Evolutionary conservation across 345 rosid species (phyloP), one percentile per base, ranked within the genome.

Genomic region (Bretschneidera sinensis): DNA sequence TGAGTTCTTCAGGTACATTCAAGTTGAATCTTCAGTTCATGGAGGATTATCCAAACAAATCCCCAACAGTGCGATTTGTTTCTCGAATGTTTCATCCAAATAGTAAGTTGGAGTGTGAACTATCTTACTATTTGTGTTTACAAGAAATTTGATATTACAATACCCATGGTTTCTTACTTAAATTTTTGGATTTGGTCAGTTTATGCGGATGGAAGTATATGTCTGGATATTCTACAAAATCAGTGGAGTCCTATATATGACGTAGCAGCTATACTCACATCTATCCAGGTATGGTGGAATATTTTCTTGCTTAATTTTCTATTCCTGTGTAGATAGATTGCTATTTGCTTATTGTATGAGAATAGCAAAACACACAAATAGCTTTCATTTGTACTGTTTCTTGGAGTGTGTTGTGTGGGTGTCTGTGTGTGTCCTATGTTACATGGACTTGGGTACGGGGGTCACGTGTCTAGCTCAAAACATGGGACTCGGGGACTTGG

Each of bases 241-340:
- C 83, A 86, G 62, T 86, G 94, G 94, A 82, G 86, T 59, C 95
- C 95, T 0, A 87, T 87, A 23, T 84, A 87, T n/a, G 88, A 87
- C 28, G 90, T 84, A 1, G 78, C 95, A 19, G 88, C 95, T 0
- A 76, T 87, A 62, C 83, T 87, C 58, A 87, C 95, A 23, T 87
- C 95, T 17, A 84, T 87, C 65, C 95, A 84, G 94, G 94, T 86
- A 65, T 48, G 23, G 28, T 2, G 1, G 1, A 39, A 11, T 39
- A 14, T 39, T 39, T 13, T 8, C 33, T 7, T 39, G 4, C 15
- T 39, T 4, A 13, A 39, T 39, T 11, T 39, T 39, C 45, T 5
- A 14, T 39, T 39, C 9, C 45, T 39, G 15, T 11, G 10, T 39
- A 1, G 1, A 39, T 5, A 14, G 16, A 1, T 4, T 39, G 45